These are phyloP conservation scores for Mortierella sp. DNA, from an alignment of 371 early-diverging fungal genomes.

Conservation along the genomic window DNA sequence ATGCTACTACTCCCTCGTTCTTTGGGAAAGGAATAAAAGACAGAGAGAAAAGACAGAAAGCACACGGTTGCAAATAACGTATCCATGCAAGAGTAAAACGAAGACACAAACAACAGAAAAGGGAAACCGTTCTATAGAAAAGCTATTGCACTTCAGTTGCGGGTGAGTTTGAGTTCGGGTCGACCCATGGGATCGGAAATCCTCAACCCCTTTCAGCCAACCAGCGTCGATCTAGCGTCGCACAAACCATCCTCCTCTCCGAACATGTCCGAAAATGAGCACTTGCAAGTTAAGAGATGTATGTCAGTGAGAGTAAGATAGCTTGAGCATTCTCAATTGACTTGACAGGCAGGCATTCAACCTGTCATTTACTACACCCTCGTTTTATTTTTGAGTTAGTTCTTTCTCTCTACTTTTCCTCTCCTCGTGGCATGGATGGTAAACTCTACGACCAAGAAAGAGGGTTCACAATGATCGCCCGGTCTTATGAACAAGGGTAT, in stretches of 20 bases:
- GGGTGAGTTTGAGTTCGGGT: conserved; percentile 28
- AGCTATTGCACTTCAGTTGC: not conserved
- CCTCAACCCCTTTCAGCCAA: conserved; percentile 12
- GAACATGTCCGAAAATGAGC: conserved; percentile 24
- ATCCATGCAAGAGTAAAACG: not conserved
- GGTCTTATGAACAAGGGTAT: not conserved
- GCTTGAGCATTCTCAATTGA: not conserved
- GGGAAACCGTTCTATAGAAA: conserved; percentile 1
- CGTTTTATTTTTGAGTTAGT: not conserved
- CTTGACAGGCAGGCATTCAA: not conserved
- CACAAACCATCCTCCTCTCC: conserved; percentile 33
- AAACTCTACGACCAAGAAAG: not conserved
- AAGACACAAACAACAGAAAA: not conserved
- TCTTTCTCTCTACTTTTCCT: not conserved
- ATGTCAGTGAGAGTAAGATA: not conserved
- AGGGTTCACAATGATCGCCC: not conserved
- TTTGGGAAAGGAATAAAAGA: not conserved
- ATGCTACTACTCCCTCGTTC: not conserved
- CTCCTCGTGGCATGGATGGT: not conserved
- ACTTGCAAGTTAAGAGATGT: not conserved
- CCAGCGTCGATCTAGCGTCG: conserved; percentile 23
- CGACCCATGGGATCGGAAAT: conserved; percentile 9
- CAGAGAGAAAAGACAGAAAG: not conserved
- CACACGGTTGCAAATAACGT: not conserved
- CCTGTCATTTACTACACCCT: not conserved